These are phyloP conservation scores for Flaveria ramosissima DNA, from an alignment of 129 eudicot genomes.

Conservation along the genomic window DNA sequence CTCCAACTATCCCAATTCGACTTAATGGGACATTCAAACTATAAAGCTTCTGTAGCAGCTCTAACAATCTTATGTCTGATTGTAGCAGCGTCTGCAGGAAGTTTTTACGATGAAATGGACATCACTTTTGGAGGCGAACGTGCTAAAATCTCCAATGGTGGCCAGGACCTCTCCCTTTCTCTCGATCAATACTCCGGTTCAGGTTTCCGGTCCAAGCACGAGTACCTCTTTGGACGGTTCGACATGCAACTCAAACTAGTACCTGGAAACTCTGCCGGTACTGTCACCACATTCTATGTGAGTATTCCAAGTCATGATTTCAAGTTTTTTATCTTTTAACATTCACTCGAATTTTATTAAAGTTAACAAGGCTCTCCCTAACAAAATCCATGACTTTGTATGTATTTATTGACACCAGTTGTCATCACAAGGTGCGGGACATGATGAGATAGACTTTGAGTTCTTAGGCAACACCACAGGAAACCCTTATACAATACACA, in stretches of 20 bases:
- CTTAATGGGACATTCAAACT: neutral
- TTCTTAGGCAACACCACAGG: conserved; percentile 24
- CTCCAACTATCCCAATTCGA: too few species aligned
- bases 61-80: neutral
- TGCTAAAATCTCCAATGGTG: neutral
- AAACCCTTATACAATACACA: conserved; percentile 14
- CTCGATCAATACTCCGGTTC: conserved; percentile 20
- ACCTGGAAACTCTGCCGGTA: neutral
- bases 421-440: conserved; percentile 31
- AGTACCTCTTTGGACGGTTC: conserved; percentile 36
- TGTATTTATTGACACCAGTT: neutral
- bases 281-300: conserved; percentile 6
- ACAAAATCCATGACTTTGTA: neutral
- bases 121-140: neutral
- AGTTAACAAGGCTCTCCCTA: neutral
- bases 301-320: neutral
- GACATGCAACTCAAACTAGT: conserved; percentile 5
- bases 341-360: neutral
- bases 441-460: conserved; percentile 33
- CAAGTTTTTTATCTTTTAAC: neutral
- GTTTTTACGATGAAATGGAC: neutral
- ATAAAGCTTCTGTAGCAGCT: neutral
- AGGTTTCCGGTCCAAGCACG: conserved; percentile 39
- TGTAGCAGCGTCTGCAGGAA: neutral
- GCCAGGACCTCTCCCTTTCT: neutral